Evolutionary conservation across 805 yeast genomes (phyloP), one percentile per base, ranked within the genome.

Genomic region (Wickerhamomyces tratensis): DNA sequence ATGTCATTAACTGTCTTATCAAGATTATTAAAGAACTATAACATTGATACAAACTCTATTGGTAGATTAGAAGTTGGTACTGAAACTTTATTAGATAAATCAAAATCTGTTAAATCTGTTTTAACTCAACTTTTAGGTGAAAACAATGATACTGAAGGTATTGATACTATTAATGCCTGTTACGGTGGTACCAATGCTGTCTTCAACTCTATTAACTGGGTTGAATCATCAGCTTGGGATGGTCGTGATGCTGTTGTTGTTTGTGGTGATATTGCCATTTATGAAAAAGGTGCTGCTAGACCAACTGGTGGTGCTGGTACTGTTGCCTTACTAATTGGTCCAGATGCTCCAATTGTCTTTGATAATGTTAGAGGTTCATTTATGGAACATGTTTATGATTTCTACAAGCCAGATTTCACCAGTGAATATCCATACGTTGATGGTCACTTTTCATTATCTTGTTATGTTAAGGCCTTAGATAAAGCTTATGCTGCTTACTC

Each of bases 241-340:
- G 98, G 98, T 49, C 80, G 98, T 65, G 88, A 91, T 59, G 98
- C 98, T 43, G 77, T 93, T 57, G 98, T 91, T 43, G 96, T 91
- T 25, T 81, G 93, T 61, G 98, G 97, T 67, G 98, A 93, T 67
- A 93, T 93, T 64, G 98, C 98, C 59, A 82, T 93, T 53, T 93
- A 93, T 68, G 88, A 89, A 57, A 78, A 89, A 69, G 98, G 98
- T 63, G 83, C 95, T 35, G 98, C 98, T 44, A 83, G 98, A 75
- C 98, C 98, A 60, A 93, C 98, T 42, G 98, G 98, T 65, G 98
- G 98, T 71, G 97, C 95, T 43, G 98, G 98, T 62, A 75, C 94
- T 39, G 94, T 91, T 46, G 98, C 98, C 37, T 57, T 93, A 61
- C 78, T 85, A 62, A 86, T 93, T 57, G 98, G 98, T 41, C 96